Percentiles rank a stretch among this genome's conserved stretches.
Conservation (phyloP, 805 yeast genomes). For the Zygotorulaspora florentina region DNA sequence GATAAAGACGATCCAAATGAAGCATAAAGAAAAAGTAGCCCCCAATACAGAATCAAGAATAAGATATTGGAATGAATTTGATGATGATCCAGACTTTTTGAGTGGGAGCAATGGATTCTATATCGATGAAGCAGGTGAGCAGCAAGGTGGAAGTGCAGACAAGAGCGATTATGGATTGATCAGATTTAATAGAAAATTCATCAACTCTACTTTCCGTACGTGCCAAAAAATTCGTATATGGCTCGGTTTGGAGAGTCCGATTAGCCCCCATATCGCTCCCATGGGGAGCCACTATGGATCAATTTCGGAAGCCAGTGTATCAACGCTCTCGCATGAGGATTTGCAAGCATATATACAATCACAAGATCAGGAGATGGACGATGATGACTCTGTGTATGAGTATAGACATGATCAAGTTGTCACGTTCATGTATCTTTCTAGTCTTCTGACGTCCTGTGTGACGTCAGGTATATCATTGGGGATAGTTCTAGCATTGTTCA, state of each 20-base stretch:
- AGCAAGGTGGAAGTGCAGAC: neutral
- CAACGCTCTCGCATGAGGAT: slow-evolving; percentile 15
- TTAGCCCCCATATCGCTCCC: neutral
- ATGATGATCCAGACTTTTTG: slow-evolving; percentile 26
- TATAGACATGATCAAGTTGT: slow-evolving; percentile 32
- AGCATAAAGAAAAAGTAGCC: slow-evolving; percentile 3
- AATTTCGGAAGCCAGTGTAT: slow-evolving; percentile 4
- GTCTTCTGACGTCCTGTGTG: slow-evolving; percentile 24
- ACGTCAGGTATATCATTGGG: slow-evolving; percentile 30
- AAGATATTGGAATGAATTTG: slow-evolving; percentile 36
- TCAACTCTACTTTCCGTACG: slow-evolving; percentile 21
- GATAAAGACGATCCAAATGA: neutral
- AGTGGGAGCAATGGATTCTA: slow-evolving; percentile 15
- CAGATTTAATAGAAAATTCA: slow-evolving; percentile 23
- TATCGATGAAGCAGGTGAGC: slow-evolving; percentile 9
- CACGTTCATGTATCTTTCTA: slow-evolving; percentile 27
- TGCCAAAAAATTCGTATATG: slow-evolving; percentile 17
- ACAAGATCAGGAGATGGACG: slow-evolving; percentile 19
- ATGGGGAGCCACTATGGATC: slow-evolving; percentile 4
- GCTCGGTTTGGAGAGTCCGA: slow-evolving; percentile 4
- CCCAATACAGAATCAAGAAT: slow-evolving; percentile 7
- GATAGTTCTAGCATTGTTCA: slow-evolving; percentile 26
- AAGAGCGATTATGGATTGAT: slow-evolving; percentile 24
- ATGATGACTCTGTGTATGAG: slow-evolving; percentile 28
- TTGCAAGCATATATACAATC: slow-evolving; percentile 18